Evolutionary conservation across 2,329 filamentous ascomycete species (phyloP), one percentile per base, ranked within the genome.

Genomic region (Blastomyces gilchristii): DNA sequence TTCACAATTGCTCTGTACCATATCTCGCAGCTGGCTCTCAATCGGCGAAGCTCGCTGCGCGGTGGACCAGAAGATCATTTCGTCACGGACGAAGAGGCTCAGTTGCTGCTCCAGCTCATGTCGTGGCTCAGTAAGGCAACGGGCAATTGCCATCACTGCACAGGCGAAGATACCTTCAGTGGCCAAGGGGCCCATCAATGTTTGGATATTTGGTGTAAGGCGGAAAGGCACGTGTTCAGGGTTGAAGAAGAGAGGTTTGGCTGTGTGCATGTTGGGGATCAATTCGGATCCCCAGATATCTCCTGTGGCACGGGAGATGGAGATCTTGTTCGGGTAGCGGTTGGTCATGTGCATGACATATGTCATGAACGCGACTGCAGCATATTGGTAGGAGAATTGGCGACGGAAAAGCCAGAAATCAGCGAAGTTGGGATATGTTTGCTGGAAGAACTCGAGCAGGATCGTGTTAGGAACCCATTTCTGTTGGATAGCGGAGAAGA

Each of bases 321-420:
- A 88, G 75, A 97, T 88, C 82, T 99, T 99, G 76, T 92, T 91
- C 6, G 94, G 95, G 75, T 94, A 96, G 39, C 94, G 89, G 74
- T 91, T 91, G 73, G 93, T 91, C 86, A 99, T 97, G 78, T 93
- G 93, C 79, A 99, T 88, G 64, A 97, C 88, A 73, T 97, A 99
- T 3, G 94, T 97, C 89, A 99, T 96, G 79, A 99, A 99, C 0
- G 94, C 96, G 67, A 97, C 83, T 1, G 92, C 86, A 25, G 94
- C 93, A 65, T 96, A 87, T 77, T 99, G 94, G 80, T 97, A 97
- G 28, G 91, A 89, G 78, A 99, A 96, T 68, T 96, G 92, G 64
- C 92, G 87, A 64, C 94, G 89, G 90, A 99, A 99, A 63, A 99
- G 84, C 91, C 93, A 99, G 81, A 97, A 97, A 71, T 97, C 92